These are phyloP conservation scores for Sclerotinia spermophila DNA, from an alignment of 2,329 filamentous ascomycete genomes.

Conservation along the genomic window DNA sequence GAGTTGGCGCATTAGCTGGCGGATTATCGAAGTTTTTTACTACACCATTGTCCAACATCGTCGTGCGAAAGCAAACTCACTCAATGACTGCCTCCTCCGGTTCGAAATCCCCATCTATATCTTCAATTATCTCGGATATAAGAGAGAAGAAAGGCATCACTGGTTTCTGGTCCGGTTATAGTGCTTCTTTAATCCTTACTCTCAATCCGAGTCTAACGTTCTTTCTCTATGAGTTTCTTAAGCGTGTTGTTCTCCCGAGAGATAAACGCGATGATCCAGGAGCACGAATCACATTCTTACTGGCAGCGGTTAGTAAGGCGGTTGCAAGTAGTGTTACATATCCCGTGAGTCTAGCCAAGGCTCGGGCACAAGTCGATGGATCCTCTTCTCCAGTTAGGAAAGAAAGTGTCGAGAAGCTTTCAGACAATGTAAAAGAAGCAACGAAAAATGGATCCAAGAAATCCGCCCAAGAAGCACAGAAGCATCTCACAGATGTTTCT, in stretches of 20 bases:
- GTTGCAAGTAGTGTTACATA: slow-evolving; percentile 75
- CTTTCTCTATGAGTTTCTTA: slow-evolving; percentile 71
- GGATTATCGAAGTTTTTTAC: slow-evolving; percentile 72
- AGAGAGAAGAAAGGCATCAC: slow-evolving; percentile 63
- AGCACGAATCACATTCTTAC: slow-evolving; percentile 54
- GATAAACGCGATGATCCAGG: slow-evolving; percentile 51
- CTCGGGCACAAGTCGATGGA: slow-evolving; percentile 58
- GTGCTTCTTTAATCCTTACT: slow-evolving; percentile 72
- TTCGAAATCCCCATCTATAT: slow-evolving; percentile 36
- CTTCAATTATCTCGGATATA: slow-evolving; percentile 62
- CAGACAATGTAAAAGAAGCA: slow-evolving; percentile 30
- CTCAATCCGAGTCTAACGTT: slow-evolving; percentile 86
- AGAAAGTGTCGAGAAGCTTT: slow-evolving; percentile 32
- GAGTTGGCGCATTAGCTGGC: slow-evolving; percentile 69
- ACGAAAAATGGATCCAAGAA: slow-evolving; percentile 36
- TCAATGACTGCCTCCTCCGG: slow-evolving; percentile 45
- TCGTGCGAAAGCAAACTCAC: slow-evolving; percentile 75
- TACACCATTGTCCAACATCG: slow-evolving; percentile 76
- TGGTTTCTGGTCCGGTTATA: slow-evolving; percentile 88
- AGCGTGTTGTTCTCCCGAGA: slow-evolving; percentile 54
- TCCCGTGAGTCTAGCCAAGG: slow-evolving; percentile 82
- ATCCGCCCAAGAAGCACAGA: not conserved
- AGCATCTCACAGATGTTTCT: slow-evolving; percentile 21
- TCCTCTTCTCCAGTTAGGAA: slow-evolving; percentile 42
- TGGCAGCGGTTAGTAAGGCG: slow-evolving; percentile 76